Percentiles rank a stretch among this genome's conserved stretches.
Evolutionary conservation across 495 filamentous ascomycete genomes (phyloP).

Genomic region (Apiosordaria backusii): DNA sequence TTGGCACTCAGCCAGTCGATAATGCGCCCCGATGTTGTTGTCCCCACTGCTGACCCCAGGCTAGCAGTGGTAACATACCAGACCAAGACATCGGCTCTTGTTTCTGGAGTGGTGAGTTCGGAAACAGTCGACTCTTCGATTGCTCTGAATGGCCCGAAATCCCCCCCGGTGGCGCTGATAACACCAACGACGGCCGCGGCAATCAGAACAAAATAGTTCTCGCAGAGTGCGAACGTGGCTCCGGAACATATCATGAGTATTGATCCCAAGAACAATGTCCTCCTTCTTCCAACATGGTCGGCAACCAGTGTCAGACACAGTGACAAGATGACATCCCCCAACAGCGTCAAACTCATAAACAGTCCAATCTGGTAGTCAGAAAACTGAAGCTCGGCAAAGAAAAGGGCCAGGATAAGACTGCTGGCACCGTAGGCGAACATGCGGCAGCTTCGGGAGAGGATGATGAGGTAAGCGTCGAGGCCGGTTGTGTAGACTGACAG

Average conservation of each 20-base stretch:
- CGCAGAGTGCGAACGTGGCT: slow-evolving; percentile 60
- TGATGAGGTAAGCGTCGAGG: slow-evolving; percentile 67
- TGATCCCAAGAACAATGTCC: slow-evolving; percentile 62
- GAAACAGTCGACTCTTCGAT: slow-evolving; percentile 78
- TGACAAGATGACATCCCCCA: slow-evolving; percentile 74
- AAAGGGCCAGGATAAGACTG: slow-evolving; percentile 42
- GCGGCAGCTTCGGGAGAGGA: slow-evolving; percentile 64
- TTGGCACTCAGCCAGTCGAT: slow-evolving; percentile 31
- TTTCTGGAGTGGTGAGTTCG: slow-evolving; percentile 61
- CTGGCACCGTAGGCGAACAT: slow-evolving; percentile 45
- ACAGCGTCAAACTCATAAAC: slow-evolving; percentile 83
- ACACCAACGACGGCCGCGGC: slow-evolving; percentile 75
- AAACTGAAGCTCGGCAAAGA: slow-evolving; percentile 58
- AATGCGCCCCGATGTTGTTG: slow-evolving; percentile 37
- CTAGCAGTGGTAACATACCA: slow-evolving; percentile 66
- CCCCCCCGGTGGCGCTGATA: slow-evolving; percentile 73
- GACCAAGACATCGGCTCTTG: slow-evolving; percentile 70
- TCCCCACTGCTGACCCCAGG: slow-evolving; percentile 32
- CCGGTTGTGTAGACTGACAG: slow-evolving; percentile 48
- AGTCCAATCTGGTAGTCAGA: slow-evolving; percentile 69
- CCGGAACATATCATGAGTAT: slow-evolving; percentile 67
- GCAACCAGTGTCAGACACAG: slow-evolving; percentile 74
- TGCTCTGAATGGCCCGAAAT: slow-evolving; percentile 80
- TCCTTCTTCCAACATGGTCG: slow-evolving; percentile 66
- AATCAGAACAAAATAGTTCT: slow-evolving; percentile 73